Evolutionary conservation across 2,329 filamentous ascomycete genomes (phyloP), one percentile per base, ranked within the genome.

Genomic region (Ophiosphaerella narmari): DNA sequence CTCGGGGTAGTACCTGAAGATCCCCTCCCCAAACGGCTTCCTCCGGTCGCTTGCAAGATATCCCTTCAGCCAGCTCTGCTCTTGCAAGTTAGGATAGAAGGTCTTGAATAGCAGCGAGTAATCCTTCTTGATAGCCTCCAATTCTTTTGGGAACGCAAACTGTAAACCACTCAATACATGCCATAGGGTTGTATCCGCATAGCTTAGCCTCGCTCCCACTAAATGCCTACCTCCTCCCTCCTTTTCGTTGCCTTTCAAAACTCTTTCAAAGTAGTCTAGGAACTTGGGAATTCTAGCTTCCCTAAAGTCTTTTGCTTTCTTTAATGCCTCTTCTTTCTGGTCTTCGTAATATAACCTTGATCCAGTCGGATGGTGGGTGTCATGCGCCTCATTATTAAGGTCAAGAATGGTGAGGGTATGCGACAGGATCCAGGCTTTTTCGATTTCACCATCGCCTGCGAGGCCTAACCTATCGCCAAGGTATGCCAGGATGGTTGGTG

Each of bases 1-100:
- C 75, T 92, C 89, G 2, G 84, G 80, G 64, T 93, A 92, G 62
- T 89, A 77, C 32, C 89, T 79, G 67, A 85, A 93, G 37, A 93
- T 81, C 1, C 89, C 88, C 54, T 80, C 72, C 0, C 77, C 75
- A 66, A 90, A 93, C 43, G 78, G 71, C 64, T 81, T 67, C 35
- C 88, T 78, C 55, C 86, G 80, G 3, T 84, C 78, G 69, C 88
- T 91, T 16, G 72, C 79, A 43, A 93, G 71, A 66, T 93, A 93
- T 37, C 77, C 81, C 73, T 86, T 86, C 62, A 93, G 80, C 35
- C 80, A 84, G 14, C 83, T 83, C 32, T 85, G 75, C 48, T 81
- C 78, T 72, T 84, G 83, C 13, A 92, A 81, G 1, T 80, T 80
- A 0, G 83, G 78, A 60, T 88, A 86, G 32, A 90, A 81, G 34